Evolutionary conservation across 169 alveolate genomes (phyloP).

Genomic region (Neospora caninum): DNA sequence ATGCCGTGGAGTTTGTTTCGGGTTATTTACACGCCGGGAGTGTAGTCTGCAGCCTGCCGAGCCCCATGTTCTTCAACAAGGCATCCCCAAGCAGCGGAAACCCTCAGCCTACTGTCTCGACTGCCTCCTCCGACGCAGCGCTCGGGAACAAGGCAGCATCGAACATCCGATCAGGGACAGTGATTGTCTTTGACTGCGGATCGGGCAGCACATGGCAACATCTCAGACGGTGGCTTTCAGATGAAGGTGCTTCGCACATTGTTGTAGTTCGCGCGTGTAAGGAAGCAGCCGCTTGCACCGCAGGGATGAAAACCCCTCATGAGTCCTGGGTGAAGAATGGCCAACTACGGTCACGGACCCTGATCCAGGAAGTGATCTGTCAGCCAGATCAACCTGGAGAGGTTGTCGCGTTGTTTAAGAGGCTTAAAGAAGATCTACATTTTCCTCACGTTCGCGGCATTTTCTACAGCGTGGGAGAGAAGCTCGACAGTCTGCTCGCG

Average conservation of each 20-base stretch:
- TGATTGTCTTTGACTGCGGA: not conserved
- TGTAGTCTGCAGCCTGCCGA: not conserved
- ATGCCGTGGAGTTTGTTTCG: not conserved
- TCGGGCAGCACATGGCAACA: not conserved
- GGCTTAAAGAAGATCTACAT: not conserved
- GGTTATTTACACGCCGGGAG: not conserved
- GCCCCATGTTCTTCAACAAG: not conserved
- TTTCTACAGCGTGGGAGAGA: not conserved
- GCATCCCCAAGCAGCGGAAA: not conserved
- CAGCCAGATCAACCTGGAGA: not conserved
- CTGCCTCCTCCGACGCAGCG: not conserved
- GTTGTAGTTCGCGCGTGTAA: not conserved
- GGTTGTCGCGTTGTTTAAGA: not conserved
- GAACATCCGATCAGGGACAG: not conserved
- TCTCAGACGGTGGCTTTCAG: constrained; percentile 65
- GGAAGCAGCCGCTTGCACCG: not conserved
- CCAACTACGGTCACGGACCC: not conserved
- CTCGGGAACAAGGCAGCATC: not conserved
- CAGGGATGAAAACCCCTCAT: not conserved
- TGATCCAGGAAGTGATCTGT: not conserved
- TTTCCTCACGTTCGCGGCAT: not conserved
- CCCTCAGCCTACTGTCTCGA: not conserved
- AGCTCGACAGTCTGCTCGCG: not conserved
- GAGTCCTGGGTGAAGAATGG: not conserved
- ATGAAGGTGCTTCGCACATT: constrained; percentile 70